Conservation (phyloP, 1,139 yeast genomes). For the Saccharomyces hybrid region DNA sequence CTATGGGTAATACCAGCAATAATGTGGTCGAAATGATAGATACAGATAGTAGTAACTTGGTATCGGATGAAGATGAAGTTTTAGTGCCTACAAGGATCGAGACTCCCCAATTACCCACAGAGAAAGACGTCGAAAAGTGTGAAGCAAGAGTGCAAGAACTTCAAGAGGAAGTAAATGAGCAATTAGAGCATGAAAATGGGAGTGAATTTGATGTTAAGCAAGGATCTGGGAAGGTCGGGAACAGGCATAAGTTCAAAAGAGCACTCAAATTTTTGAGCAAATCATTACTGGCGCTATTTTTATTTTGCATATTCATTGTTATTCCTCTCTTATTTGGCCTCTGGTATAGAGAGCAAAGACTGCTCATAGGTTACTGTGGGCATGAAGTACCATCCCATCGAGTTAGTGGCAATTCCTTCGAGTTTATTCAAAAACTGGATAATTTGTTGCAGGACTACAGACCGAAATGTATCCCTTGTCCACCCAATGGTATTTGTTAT, state of each 20-base stretch:
- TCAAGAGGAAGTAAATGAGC: not conserved
- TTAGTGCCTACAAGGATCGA: not conserved
- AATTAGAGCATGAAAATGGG: not conserved
- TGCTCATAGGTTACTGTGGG: conserved; percentile 63
- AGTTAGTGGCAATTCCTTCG: conserved; percentile 7
- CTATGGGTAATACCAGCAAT: too few species aligned
- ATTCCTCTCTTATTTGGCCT: conserved; percentile 34
- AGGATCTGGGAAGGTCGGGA: not conserved
- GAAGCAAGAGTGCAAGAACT: not conserved
- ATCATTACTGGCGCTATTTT: conserved; percentile 9
- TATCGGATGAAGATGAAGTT: conserved; percentile 7
- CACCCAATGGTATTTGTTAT: conserved; percentile 71
- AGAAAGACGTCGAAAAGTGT: conserved; percentile 8
- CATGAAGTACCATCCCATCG: conserved; percentile 39
- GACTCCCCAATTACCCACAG: conserved; percentile 22
- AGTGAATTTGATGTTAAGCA: not conserved
- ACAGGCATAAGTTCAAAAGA: not conserved
- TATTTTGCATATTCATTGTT: conserved; percentile 15
- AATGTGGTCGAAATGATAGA: not conserved
- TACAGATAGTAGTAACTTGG: not conserved
- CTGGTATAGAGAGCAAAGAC: conserved; percentile 59
- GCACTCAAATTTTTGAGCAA: conserved; percentile 6
- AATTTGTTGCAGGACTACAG: conserved; percentile 26
- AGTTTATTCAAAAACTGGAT: conserved; percentile 7
- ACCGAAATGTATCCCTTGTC: conserved; percentile 73